Conservation (phyloP, 2,329 filamentous ascomycete genomes). For the Cercospora sp. region DNA sequence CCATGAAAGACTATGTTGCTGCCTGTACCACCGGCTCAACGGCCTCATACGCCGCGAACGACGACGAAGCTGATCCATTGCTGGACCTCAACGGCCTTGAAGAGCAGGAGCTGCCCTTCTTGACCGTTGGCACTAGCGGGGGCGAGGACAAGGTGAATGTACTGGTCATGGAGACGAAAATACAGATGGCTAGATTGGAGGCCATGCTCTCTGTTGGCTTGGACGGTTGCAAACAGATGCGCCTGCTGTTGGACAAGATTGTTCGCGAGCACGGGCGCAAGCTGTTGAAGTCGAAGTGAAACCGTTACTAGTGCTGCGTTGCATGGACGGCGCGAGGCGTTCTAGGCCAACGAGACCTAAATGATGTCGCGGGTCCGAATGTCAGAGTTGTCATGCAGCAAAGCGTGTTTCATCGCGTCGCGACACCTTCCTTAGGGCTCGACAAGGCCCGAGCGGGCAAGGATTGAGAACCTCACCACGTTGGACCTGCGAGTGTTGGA, state of each 20-base stretch:
- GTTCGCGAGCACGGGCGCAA: constrained; percentile 69
- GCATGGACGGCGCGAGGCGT: background rate
- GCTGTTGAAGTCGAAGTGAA: constrained; percentile 53
- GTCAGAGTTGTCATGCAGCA: background rate
- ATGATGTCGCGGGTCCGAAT: background rate
- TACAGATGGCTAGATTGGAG: constrained; percentile 80
- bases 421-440: background rate
- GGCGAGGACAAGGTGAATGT: constrained; percentile 69
- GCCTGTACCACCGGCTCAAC: constrained; percentile 86
- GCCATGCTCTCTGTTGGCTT: constrained; percentile 90
- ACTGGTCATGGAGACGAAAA: constrained; percentile 80
- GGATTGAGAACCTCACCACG: background rate
- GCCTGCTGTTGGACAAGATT: constrained; percentile 75
- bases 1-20: constrained; percentile 88
- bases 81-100: constrained; percentile 77
- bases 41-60: constrained; percentile 60
- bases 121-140: constrained; percentile 73
- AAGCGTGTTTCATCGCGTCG: background rate
- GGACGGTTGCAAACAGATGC: constrained; percentile 85
- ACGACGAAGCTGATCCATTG: constrained; percentile 74
- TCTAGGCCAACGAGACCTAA: background rate
- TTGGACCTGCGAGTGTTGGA: background rate
- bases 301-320: background rate
- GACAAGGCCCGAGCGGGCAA: background rate
- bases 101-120: constrained; percentile 82